Percentiles rank a stretch among this genome's conserved stretches.
phyloP scores from a whole-genome alignment of 257 asterid species.

The Cordia subcordata region DNA sequence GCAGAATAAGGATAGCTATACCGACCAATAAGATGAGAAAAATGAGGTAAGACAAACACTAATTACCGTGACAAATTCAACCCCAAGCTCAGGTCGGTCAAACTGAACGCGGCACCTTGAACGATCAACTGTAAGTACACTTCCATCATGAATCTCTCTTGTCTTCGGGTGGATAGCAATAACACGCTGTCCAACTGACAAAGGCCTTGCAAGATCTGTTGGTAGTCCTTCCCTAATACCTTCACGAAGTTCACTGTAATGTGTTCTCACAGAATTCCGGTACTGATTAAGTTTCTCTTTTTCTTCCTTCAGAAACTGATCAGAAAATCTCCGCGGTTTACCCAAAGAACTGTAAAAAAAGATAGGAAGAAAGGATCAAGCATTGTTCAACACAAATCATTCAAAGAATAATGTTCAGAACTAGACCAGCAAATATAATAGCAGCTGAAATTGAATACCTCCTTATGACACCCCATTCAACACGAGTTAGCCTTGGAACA shows the following conservation, averaged over 20 bases:
- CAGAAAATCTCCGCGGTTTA: slow-evolving; percentile 87
- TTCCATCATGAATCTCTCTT: slow-evolving; percentile 86
- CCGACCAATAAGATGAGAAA: neutral
- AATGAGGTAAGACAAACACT: slow-evolving; percentile 1
- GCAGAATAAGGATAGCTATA: neutral
- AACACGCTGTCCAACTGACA: slow-evolving; percentile 92
- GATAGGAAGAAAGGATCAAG: neutral
- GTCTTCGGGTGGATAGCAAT: slow-evolving; percentile 94
- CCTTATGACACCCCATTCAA: slow-evolving; percentile 93
- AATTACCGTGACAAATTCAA: slow-evolving; percentile 87
- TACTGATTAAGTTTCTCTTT: slow-evolving; percentile 85
- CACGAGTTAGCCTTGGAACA: slow-evolving; percentile 83
- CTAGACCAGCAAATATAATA: neutral
- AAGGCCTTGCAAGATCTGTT: slow-evolving; percentile 87
- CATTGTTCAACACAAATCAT: neutral
- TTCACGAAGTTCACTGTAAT: slow-evolving; percentile 80
- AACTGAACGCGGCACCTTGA: slow-evolving; percentile 85
- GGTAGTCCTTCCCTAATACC: slow-evolving; percentile 86
- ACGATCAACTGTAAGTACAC: slow-evolving; percentile 85
- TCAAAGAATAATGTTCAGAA: neutral
- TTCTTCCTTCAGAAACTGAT: slow-evolving; percentile 92
- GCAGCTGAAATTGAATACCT: slow-evolving; percentile 39
- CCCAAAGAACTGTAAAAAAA: slow-evolving; percentile 73
- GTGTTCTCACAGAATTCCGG: slow-evolving; percentile 83
- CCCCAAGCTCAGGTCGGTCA: slow-evolving; percentile 87